Evolutionary conservation across 257 asterid species (phyloP).

Genomic region (Plantago ovata): DNA sequence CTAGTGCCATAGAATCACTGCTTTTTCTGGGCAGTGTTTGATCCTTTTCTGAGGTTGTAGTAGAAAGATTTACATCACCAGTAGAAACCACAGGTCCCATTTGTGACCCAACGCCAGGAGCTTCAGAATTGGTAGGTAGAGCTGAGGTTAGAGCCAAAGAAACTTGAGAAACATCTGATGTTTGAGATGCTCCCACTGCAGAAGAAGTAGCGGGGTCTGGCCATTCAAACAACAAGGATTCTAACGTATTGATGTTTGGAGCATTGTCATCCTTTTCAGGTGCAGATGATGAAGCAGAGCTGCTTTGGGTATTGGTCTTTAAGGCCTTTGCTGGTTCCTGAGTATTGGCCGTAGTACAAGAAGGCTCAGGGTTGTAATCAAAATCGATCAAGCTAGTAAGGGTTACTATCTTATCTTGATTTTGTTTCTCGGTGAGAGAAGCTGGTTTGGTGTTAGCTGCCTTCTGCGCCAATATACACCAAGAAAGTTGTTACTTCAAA

Average conservation of each 20-base stretch:
- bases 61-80: conserved; percentile 19
- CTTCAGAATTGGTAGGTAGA: conserved; percentile 14
- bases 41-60: conserved; percentile 13
- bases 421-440: conserved; percentile 21
- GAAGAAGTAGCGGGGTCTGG: conserved; percentile 31
- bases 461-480: conserved; percentile 37
- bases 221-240: conserved; percentile 51
- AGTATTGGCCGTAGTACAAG: conserved; percentile 21
- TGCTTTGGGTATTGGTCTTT: conserved; percentile 18
- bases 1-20: conserved; percentile 11
- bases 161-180: neutral
- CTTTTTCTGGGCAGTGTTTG: conserved; percentile 17
- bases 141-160: conserved; percentile 19
- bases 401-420: conserved; percentile 25
- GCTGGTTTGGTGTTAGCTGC: conserved; percentile 25
- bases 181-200: conserved; percentile 23
- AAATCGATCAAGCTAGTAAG: conserved; percentile 63
- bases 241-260: conserved; percentile 35
- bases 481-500: no score
- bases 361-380: conserved; percentile 39
- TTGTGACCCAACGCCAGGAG: conserved; percentile 21
- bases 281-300: conserved; percentile 23
- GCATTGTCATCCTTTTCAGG: conserved; percentile 27
- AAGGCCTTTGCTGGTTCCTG: conserved; percentile 25
- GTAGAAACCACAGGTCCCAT: conserved; percentile 22